Conservation (phyloP, 2,329 filamentous ascomycete species). For the Sclerotinia minor region DNA sequence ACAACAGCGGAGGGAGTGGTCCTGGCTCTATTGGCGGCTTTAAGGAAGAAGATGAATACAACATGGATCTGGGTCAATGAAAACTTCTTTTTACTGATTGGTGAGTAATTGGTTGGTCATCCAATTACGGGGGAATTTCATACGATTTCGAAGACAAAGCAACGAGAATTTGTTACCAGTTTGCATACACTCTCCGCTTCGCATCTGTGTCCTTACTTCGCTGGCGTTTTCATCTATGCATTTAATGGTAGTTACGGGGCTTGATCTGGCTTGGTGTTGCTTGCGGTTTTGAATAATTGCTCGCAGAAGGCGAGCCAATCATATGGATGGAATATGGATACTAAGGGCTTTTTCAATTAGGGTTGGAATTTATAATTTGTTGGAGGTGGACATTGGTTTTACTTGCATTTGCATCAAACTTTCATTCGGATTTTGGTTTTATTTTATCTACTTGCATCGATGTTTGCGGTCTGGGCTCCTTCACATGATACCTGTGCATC, state of each 20-base stretch:
- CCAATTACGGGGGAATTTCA: background rate
- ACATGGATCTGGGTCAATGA: constrained; percentile 68
- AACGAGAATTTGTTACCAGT: constrained; percentile 5
- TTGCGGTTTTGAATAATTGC: constrained; percentile 28
- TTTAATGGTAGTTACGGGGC: constrained; percentile 38
- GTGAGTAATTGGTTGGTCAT: constrained; percentile 2
- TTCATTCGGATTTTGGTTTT: background rate
- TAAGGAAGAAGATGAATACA: constrained; percentile 93
- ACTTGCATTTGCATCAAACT: constrained; percentile 20
- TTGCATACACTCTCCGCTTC: constrained; percentile 30
- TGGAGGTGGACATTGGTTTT: constrained; percentile 18
- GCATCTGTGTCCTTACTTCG: constrained; percentile 36
- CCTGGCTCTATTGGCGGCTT: constrained; percentile 69
- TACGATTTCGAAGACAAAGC: background rate
- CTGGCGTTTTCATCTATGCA: constrained; percentile 39
- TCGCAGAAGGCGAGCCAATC: constrained; percentile 36
- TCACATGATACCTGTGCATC: constrained; percentile 25
- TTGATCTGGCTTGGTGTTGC: constrained; percentile 32
- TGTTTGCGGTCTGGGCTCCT: constrained; percentile 17
- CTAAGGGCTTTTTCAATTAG: background rate
- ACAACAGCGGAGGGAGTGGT: constrained; percentile 70
- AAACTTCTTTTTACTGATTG: constrained; percentile 22
- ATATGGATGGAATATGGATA: constrained; percentile 23
- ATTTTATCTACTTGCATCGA: constrained; percentile 17
- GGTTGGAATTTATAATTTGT: constrained; percentile 22